Evolutionary conservation across 345 rosid genomes (phyloP), one percentile per base, ranked within the genome.

Genomic region (Eucalyptus curtisii): DNA sequence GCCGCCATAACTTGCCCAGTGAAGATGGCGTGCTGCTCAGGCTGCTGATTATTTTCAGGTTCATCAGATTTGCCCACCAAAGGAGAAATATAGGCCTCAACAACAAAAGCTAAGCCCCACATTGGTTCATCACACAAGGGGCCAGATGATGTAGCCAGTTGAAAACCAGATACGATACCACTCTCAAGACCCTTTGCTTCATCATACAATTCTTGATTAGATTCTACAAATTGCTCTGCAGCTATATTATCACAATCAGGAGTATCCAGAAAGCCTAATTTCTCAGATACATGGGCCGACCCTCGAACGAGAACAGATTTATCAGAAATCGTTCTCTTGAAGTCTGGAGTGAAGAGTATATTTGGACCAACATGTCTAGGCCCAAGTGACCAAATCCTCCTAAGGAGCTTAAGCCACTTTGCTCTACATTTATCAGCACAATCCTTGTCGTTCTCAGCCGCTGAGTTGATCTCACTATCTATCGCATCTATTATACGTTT

Each of bases 321-420:
- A 87, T 92, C 94, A 44, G 88, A 89, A 9, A 42, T 33, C 33
- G 64, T 91, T 88, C 90, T 90, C 91, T 92, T 91, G 37, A 91
- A 88, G 90, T 96, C 96, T 31, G 98, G 97, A 88, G 94, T 92
- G 86, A 98, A 97, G 89, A 98, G 97, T 85, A 98, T 94, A 91
- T 98, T 96, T 30, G 99, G 98, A 88, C 99, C 99, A 87, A 94
- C 93, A 81, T 97, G 98, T 89, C 97, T 92, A 53, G 99, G 99
- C 90, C 98, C 99, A 87, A 98, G 94, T 49, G 99, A 97, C 99
- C 99, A 96, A 27, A 96, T 96, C 90, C 95, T 95, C 91, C 80
- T 92, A 68, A 96, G 93, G 91, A 96, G 50, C 82, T 96, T 94
- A 42, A 92, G 91, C 99, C 99, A 96, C 91, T 95, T 92, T 16